Conservation (phyloP, 192 early-diverging fungal genomes). For the Jimgerdemannia lactiflua region DNA sequence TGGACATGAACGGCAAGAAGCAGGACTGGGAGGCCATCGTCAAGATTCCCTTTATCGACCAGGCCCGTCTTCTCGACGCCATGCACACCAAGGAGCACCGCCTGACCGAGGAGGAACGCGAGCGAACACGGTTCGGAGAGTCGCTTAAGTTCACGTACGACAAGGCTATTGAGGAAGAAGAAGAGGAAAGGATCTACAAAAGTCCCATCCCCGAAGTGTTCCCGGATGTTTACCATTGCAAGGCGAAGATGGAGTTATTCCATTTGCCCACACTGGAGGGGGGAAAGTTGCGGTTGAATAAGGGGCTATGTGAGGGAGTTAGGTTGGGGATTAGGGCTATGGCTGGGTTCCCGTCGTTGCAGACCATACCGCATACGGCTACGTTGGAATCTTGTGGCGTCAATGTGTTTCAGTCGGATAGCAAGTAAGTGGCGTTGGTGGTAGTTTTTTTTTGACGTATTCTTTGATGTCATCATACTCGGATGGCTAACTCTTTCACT, state of each 20-base stretch:
- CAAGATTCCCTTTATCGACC: constrained; percentile 96
- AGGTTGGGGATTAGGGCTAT: constrained; percentile 55
- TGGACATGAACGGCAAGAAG: constrained; percentile 99
- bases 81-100: constrained; percentile 66
- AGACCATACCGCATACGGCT: constrained; percentile 71
- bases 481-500: too few species aligned
- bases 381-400: constrained; percentile 77
- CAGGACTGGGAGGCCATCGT: constrained; percentile 99
- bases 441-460: too few species aligned
- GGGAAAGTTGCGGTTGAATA: constrained; percentile 43
- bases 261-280: constrained; percentile 61
- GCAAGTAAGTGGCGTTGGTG: constrained; percentile 37
- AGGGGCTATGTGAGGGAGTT: constrained; percentile 63
- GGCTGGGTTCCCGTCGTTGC: constrained; percentile 89
- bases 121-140: constrained; percentile 57
- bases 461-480: too few species aligned
- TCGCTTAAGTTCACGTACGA: constrained; percentile 67
- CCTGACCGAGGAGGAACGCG: constrained; percentile 55
- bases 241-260: constrained; percentile 47
- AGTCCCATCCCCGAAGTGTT: constrained; percentile 66
- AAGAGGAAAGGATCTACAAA: constrained; percentile 33
- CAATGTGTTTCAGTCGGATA: constrained; percentile 81
- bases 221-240: constrained; percentile 61
- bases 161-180: constrained; percentile 1
- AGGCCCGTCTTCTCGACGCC: constrained; percentile 77